phyloP scores from a whole-genome alignment of 306 rosid genomes.

The Malus fusca region DNA sequence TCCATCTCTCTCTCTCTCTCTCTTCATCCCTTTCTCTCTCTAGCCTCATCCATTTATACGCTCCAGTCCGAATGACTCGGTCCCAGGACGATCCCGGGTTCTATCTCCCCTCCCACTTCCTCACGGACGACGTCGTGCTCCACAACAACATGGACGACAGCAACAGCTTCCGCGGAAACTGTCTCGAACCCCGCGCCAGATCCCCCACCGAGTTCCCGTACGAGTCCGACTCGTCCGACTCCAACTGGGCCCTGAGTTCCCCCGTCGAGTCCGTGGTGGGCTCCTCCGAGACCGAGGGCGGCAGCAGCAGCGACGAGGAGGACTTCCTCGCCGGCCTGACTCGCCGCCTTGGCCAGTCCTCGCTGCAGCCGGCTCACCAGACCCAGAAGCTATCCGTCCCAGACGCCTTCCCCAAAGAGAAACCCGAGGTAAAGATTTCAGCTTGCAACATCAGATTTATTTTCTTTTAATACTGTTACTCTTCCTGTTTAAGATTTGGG shows the following conservation, averaged over 20 bases:
- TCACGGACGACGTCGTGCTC: slow-evolving; percentile 6
- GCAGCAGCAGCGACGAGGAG: slow-evolving; percentile 51
- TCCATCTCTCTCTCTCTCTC: neutral
- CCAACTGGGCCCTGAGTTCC: slow-evolving; percentile 32
- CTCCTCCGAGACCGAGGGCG: slow-evolving; percentile 39
- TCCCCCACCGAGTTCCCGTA: slow-evolving; percentile 71
- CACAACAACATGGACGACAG: neutral
- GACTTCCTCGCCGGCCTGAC: slow-evolving; percentile 52
- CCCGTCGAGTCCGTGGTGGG: slow-evolving; percentile 37
- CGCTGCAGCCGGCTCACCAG: slow-evolving; percentile 24
- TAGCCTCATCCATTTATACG: neutral
- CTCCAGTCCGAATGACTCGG: slow-evolving; percentile 20
- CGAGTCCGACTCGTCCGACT: slow-evolving; percentile 43
- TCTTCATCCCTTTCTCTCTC: neutral
- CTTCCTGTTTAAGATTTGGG: neutral
- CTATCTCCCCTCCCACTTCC: slow-evolving; percentile 36
- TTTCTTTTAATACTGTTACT: neutral
- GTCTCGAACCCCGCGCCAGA: neutral
- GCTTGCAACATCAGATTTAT: neutral
- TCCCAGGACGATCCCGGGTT: slow-evolving; percentile 22
- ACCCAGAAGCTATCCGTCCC: slow-evolving; percentile 34
- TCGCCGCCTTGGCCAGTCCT: slow-evolving; percentile 50
- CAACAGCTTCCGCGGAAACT: neutral
- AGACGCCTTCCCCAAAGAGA: slow-evolving; percentile 12
- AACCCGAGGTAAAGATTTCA: slow-evolving; percentile 41